Conservation (phyloP, 2,329 filamentous ascomycete genomes). For the Colletotrichum tropicicola region DNA sequence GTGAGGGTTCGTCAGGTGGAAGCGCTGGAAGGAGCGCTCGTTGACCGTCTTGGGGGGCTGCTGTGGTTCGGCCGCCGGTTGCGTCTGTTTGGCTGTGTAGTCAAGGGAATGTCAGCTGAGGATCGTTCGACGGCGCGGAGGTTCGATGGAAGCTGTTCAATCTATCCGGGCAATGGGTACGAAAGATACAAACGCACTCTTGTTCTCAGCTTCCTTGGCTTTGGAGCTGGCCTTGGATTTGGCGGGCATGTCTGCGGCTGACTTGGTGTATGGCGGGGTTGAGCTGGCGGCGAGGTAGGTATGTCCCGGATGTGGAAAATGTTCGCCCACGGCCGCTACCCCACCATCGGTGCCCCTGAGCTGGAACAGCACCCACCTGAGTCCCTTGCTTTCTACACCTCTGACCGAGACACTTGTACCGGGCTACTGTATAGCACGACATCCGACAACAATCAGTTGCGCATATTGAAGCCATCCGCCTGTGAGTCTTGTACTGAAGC, state of each 20-base stretch:
- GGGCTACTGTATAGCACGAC: background rate
- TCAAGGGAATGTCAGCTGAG: slow-evolving; percentile 7
- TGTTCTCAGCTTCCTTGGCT: slow-evolving; percentile 35
- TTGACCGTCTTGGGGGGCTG: slow-evolving; percentile 54
- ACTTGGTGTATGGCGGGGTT: slow-evolving; percentile 30
- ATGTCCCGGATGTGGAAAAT: slow-evolving; percentile 21
- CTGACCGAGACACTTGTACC: background rate
- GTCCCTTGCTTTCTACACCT: background rate
- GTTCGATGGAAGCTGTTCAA: background rate
- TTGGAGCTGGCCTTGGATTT: slow-evolving; percentile 47
- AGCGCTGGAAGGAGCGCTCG: slow-evolving; percentile 57
- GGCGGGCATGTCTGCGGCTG: slow-evolving; percentile 43
- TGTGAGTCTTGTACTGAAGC: background rate
- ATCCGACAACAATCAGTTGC: background rate
- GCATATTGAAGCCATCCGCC: too few relatives aligned
- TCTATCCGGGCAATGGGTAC: slow-evolving; percentile 18
- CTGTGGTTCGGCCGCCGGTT: slow-evolving; percentile 22
- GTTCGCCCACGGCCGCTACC: slow-evolving; percentile 17
- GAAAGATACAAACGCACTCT: slow-evolving; percentile 29
- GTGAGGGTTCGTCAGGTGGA: slow-evolving; percentile 60
- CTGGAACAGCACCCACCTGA: background rate
- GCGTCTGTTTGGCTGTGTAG: slow-evolving; percentile 34
- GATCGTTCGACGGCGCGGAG: too few relatives aligned
- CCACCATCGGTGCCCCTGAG: slow-evolving; percentile 11
- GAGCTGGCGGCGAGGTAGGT: slow-evolving; percentile 14